Evolutionary conservation across 2,329 filamentous ascomycete species (phyloP).

Genomic region (Scopulariopsis brevicaulis): DNA sequence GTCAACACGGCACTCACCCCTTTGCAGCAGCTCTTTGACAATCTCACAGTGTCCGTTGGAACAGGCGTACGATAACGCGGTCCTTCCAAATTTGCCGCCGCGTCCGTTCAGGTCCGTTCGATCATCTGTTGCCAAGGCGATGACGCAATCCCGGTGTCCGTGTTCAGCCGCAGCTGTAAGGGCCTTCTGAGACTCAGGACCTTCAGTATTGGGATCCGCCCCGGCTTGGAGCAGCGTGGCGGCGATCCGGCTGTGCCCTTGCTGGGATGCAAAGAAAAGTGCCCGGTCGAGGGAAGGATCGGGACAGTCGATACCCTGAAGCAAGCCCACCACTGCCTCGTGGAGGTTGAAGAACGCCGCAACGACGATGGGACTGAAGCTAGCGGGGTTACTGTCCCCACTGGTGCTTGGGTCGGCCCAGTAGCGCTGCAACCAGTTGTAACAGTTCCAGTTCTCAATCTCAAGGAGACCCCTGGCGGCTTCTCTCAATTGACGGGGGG

Average conservation of each 20-base stretch:
- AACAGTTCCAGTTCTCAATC: slow-evolving; percentile 7
- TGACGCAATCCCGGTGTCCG: slow-evolving; percentile 14
- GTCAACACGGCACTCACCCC: slow-evolving; percentile 10
- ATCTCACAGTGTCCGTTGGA: slow-evolving; percentile 17
- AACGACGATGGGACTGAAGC: slow-evolving; percentile 14
- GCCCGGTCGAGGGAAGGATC: slow-evolving; percentile 9
- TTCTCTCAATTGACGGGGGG: slow-evolving; percentile 9
- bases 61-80: slow-evolving; percentile 20
- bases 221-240: slow-evolving; percentile 11
- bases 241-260: slow-evolving; percentile 12
- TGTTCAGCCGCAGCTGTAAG: slow-evolving; percentile 16
- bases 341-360: slow-evolving; percentile 20
- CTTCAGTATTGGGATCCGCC: slow-evolving; percentile 11
- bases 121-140: slow-evolving; percentile 13
- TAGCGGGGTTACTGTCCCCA: slow-evolving; percentile 9
- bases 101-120: slow-evolving; percentile 13
- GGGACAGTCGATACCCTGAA: slow-evolving; percentile 6
- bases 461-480: slow-evolving; percentile 11
- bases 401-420: slow-evolving; percentile 12
- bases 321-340: slow-evolving; percentile 10
- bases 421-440: slow-evolving; percentile 22
- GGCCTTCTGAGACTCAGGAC: slow-evolving; percentile 12
- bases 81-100: slow-evolving; percentile 11
- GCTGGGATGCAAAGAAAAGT: slow-evolving; percentile 19
- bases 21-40: slow-evolving; percentile 13